Evolutionary conservation across 495 filamentous ascomycete species (phyloP), one percentile per base, ranked within the genome.

Genomic region (Parathielavia hyrcaniae): DNA sequence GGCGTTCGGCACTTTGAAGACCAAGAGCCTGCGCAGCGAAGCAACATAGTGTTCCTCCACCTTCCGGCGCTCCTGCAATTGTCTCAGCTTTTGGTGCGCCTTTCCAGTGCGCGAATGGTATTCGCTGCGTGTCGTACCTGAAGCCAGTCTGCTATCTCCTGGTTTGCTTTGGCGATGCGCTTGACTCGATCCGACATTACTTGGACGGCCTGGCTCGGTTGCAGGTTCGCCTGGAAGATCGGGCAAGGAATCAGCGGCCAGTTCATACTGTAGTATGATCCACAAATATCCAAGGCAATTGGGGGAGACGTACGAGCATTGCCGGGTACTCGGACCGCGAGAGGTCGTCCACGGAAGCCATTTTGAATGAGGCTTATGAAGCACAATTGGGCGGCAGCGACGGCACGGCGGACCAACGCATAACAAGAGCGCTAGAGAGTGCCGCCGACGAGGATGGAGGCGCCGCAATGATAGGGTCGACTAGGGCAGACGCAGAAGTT

Each of bases 121-220:
- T 34, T 58, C 46, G 50, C 30, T 48, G 55, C 22, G 59, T 34
- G 46, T 48, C 75, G 58, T 86, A 97, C 93, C 85, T 93, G 89
- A 52, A 99, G 79, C 88, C 91, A 99, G 73, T 97, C 91, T 64
- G 93, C 92, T 64, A 99, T 90, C 71, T 96, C 89, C 61, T 77
- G 70, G 75, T 99, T 96, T 78, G 95, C 77, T 68, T 84, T 88
- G 58, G 84, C 82, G 66, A 96, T 92, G 67, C 89, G 79, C 70
- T 87, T 87, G 67, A 97, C 81, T 62, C 95, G 89, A 68, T 97
- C 91, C 68, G 86, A 85, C 54, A 99, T 79, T 34, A 91, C 81
- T 55, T 80, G 80, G 34, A 92, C 90, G 53, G 95, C 92, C 75
- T 93, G 90, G 62, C 76, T 77, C 14, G 93, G 95, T 64, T 91